Base-by-base conservation (phyloP, 371 early-diverging fungal genomes). In the Lichtheimia ornata region DNA sequence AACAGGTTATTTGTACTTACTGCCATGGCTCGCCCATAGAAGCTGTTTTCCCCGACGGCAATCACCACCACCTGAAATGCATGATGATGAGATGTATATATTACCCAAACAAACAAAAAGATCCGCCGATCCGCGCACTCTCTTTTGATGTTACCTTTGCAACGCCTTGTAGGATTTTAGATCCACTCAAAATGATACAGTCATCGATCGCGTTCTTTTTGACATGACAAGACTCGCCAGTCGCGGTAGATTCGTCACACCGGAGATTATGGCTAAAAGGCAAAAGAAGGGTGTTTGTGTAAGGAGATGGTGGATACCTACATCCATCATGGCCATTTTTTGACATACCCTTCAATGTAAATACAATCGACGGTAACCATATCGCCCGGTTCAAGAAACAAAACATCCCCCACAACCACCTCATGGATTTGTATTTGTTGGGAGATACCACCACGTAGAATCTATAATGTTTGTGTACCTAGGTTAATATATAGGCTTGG, bases 361-460 rank as follows among this genome's bases (percentile, higher is more conserved):
- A 96, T 72, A 64, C 93, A 91, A 69, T 96, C 97, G 11, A 88
- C 95, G 0, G 88, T 80, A 44, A 96, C 71, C 41, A 94, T 85
- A 67, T 96, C 96, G 41, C 97, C 97, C 3, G 94, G 91, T 70
- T 97, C 95, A 40, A 97, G 73, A 49, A 87, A 63, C 67, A 95
- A 67, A 43, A 96, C 81, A 70, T 96, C 96, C 35, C 95, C 94
- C n/a, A 96, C 89, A 57, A 88, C 81, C 51, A 93, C 52, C 49
- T 92, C 88, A 62, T 86, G 87, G 53, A 92, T 88, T 22, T 91
- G 89, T 58, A 93, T 69, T 56, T 89, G 85, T 20, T 83, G 77
- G 59, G 91, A 87, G 22, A 83, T 73, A 56, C 94, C 86, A 73
- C 88, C 84, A 61, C 92, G 84, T 28, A 85, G 65, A 18, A 83